A percentile compares a stretch with the other conserved stretches of the same genome.
Evolutionary conservation across 305 asterid species (phyloP).

Genomic region (Andrographis paniculata): DNA sequence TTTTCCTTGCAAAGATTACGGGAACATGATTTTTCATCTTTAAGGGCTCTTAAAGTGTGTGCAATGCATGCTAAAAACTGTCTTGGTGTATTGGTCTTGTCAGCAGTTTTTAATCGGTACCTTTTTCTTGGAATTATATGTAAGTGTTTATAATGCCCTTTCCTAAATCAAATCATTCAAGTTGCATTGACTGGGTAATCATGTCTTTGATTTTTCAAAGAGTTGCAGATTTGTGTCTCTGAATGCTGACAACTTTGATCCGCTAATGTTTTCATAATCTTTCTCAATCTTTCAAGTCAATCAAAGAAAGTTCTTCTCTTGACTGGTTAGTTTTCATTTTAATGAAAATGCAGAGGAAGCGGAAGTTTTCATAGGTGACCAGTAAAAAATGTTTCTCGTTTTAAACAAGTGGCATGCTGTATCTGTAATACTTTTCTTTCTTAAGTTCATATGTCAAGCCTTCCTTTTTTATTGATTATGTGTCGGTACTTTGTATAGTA

Average conservation of each 20-base stretch:
- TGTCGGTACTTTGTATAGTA: too few relatives aligned
- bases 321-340: neutral
- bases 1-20: too few relatives aligned
- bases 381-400: neutral
- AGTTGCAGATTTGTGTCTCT: conserved; percentile 11
- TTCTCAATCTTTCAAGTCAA: too few relatives aligned
- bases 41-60: too few relatives aligned
- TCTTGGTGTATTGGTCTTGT: neutral
- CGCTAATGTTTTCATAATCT: conserved; percentile 1
- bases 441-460: neutral
- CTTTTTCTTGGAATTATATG: neutral
- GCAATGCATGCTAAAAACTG: neutral
- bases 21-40: too few relatives aligned
- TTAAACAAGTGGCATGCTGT: neutral
- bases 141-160: neutral
- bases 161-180: conserved; percentile 6
- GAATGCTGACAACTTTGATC: conserved; percentile 10
- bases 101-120: neutral
- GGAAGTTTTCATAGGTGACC: neutral
- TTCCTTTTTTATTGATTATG: neutral
- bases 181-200: neutral
- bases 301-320: too few relatives aligned
- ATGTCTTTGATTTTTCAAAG: neutral
- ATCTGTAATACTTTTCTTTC: neutral
- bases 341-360: neutral